Conservation (phyloP, 441 rosid genomes). For the Populus hybrid region DNA sequence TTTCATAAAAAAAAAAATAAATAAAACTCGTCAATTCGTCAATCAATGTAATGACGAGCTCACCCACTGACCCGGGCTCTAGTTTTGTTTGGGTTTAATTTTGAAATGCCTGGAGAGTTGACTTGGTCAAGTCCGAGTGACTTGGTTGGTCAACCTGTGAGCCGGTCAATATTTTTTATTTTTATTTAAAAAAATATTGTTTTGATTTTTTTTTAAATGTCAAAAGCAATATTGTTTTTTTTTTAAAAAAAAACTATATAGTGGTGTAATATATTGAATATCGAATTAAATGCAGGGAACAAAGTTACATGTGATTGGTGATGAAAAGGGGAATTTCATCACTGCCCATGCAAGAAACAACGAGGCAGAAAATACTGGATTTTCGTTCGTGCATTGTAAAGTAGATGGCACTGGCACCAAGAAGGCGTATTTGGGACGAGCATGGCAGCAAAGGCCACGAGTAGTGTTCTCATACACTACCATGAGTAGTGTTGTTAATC, state of each 20-base stretch:
- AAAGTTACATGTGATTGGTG: not conserved
- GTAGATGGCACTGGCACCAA: slow-evolving; percentile 35
- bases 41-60: too few species aligned
- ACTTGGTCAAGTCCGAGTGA: fast-evolving
- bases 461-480: slow-evolving; percentile 47
- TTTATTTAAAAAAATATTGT: too few species aligned
- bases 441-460: slow-evolving; percentile 53
- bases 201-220: too few species aligned
- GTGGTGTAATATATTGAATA: too few species aligned
- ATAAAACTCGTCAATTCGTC: fast-evolving
- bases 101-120: too few species aligned
- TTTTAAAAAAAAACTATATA: not conserved
- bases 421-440: slow-evolving; percentile 49
- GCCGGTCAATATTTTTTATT: fast-evolving
- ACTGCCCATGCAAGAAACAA: not conserved
- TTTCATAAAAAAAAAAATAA: too few species aligned
- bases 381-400: slow-evolving; percentile 47
- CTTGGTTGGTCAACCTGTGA: too few species aligned
- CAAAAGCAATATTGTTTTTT: too few species aligned
- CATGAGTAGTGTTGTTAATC: slow-evolving; percentile 36
- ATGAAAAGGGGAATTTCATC: not conserved
- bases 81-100: too few species aligned
- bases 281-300: slow-evolving; percentile 11
- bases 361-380: not conserved
- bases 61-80: fast-evolving